These are phyloP conservation scores for Cadophora gregata DNA, from an alignment of 2,329 filamentous ascomycete genomes.

Conservation along the genomic window DNA sequence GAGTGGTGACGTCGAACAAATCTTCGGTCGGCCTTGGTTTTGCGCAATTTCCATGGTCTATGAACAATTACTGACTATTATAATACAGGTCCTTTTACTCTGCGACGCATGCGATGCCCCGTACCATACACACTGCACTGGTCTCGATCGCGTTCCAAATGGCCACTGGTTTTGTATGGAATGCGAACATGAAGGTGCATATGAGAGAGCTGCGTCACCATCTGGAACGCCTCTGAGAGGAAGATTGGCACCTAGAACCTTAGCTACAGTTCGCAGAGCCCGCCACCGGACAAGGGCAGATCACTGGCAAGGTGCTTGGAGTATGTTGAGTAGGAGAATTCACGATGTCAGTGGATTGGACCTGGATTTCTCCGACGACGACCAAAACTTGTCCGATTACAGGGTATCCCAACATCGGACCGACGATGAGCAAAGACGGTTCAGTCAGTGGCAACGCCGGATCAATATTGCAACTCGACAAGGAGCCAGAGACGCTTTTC, in stretches of 20 bases:
- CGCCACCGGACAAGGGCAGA: constrained; percentile 71
- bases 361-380: constrained; percentile 82
- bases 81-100: constrained; percentile 68
- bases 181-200: constrained; percentile 61
- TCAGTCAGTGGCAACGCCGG: constrained; percentile 80
- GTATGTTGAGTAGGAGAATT: constrained; percentile 64
- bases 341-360: constrained; percentile 76
- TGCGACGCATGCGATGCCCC: constrained; percentile 91
- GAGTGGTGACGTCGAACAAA: background rate
- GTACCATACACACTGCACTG: constrained; percentile 92
- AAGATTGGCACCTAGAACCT: constrained; percentile 54
- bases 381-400: constrained; percentile 56
- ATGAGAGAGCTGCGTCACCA: constrained; percentile 45
- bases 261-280: constrained; percentile 61
- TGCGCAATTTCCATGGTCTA: background rate
- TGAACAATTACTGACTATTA: constrained; percentile 5
- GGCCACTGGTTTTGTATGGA: constrained; percentile 92
- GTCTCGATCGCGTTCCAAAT: constrained; percentile 75
- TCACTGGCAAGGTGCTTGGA: constrained; percentile 90
- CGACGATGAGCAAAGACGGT: constrained; percentile 60
- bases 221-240: constrained; percentile 40
- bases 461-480: constrained; percentile 82
- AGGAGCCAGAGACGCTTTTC: constrained; percentile 76
- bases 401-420: constrained; percentile 59
- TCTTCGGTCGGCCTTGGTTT: background rate